phyloP scores from a whole-genome alignment of 2,329 filamentous ascomycete genomes.

The Xylaria sp. region DNA sequence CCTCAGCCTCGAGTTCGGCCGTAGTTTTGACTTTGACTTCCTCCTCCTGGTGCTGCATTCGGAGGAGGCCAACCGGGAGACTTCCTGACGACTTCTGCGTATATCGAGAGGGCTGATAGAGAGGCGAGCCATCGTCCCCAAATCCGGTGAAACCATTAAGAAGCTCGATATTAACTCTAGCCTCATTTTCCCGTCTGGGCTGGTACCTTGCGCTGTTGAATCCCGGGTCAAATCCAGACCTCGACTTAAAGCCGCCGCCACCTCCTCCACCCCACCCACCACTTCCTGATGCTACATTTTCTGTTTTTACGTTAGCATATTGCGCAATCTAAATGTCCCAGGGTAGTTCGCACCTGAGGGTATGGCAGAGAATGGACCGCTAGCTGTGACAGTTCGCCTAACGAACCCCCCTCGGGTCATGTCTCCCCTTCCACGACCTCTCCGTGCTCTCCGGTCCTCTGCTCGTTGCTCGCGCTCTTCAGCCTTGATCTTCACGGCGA shows the following conservation, averaged over 20 bases:
- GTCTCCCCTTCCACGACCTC: slow-evolving; percentile 41
- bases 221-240: slow-evolving; percentile 39
- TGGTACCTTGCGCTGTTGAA: slow-evolving; percentile 42
- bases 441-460: slow-evolving; percentile 40
- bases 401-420: slow-evolving; percentile 35
- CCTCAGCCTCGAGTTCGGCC: slow-evolving; percentile 59
- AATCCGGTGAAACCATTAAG: slow-evolving; percentile 49
- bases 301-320: slow-evolving; percentile 25
- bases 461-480: slow-evolving; percentile 37
- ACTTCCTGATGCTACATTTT: slow-evolving; percentile 29
- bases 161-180: slow-evolving; percentile 59
- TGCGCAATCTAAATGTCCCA: background rate
- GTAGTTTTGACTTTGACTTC: slow-evolving; percentile 58
- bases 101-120: slow-evolving; percentile 43
- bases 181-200: slow-evolving; percentile 47
- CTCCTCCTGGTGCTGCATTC: slow-evolving; percentile 56
- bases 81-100: slow-evolving; percentile 32
- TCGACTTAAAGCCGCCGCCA: slow-evolving; percentile 31
- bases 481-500: slow-evolving; percentile 36
- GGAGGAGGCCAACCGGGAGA: slow-evolving; percentile 60
- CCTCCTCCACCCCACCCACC: slow-evolving; percentile 22
- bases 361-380: slow-evolving; percentile 41
- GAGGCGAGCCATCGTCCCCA: slow-evolving; percentile 51
- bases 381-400: slow-evolving; percentile 36
- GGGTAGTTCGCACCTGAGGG: slow-evolving; percentile 29